These are phyloP conservation scores for Cyberlindnera misumaiensis DNA, from an alignment of 805 yeast species.

Conservation along the genomic window DNA sequence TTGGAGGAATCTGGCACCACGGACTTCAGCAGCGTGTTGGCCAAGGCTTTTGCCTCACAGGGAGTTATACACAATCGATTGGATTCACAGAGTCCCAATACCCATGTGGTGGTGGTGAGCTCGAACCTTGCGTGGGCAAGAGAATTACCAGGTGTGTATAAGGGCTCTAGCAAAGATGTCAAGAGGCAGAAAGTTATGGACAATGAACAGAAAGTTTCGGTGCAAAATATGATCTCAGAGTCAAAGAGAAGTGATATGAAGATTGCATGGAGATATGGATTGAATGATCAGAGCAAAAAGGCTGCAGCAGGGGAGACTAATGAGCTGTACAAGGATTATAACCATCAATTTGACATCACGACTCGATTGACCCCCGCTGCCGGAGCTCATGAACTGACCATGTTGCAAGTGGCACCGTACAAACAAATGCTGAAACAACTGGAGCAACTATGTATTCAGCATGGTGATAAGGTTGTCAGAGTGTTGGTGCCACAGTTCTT, in stretches of 20 bases:
- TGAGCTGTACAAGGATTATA: slow-evolving; percentile 45
- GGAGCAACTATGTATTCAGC: slow-evolving; percentile 31
- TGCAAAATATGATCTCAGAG: slow-evolving; percentile 49
- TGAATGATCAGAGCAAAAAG: slow-evolving; percentile 28
- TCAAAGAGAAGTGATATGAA: slow-evolving; percentile 42
- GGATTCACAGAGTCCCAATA: slow-evolving; percentile 32
- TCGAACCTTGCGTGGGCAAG: slow-evolving; percentile 51
- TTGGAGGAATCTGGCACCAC: slow-evolving; percentile 85
- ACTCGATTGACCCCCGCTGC: slow-evolving; percentile 53
- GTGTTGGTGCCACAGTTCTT: slow-evolving; percentile 70
- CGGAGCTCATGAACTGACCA: slow-evolving; percentile 47
- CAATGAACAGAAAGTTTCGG: slow-evolving; percentile 59
- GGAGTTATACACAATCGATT: slow-evolving; percentile 63
- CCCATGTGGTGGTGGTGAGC: slow-evolving; percentile 63
- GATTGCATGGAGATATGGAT: slow-evolving; percentile 93
- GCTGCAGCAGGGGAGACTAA: slow-evolving; percentile 19
- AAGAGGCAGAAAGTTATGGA: slow-evolving; percentile 51
- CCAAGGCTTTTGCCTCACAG: slow-evolving; percentile 68
- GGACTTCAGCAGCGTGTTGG: slow-evolving; percentile 69
- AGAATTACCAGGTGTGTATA: slow-evolving; percentile 71
- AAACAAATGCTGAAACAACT: slow-evolving; percentile 34
- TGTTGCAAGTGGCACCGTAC: slow-evolving; percentile 35
- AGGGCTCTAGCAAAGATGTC: slow-evolving; percentile 60
- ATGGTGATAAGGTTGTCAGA: slow-evolving; percentile 48
- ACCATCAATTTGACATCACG: slow-evolving; percentile 70